Conservation (phyloP, 495 filamentous ascomycete genomes). For the Podospora pseudoanserina region DNA sequence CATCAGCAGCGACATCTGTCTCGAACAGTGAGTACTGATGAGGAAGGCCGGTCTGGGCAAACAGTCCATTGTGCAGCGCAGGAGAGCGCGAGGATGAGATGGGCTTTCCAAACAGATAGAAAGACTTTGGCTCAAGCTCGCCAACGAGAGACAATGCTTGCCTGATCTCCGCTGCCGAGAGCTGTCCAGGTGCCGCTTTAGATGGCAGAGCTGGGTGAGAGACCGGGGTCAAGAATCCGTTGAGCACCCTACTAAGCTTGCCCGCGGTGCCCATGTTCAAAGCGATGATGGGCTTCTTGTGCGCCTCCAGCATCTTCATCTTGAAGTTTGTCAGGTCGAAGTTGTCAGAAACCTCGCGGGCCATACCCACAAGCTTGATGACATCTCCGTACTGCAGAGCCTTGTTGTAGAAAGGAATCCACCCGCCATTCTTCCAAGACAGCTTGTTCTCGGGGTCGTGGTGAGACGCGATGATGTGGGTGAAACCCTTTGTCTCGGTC, state of each 20-base stretch:
- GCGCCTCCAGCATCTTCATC: slow-evolving; percentile 62
- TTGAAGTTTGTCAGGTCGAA: slow-evolving; percentile 80
- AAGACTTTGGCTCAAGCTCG: slow-evolving; percentile 69
- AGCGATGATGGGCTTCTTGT: slow-evolving; percentile 79
- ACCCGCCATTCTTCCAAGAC: slow-evolving; percentile 84
- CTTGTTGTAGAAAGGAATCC: slow-evolving; percentile 82
- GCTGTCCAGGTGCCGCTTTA: slow-evolving; percentile 91
- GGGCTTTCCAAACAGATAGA: slow-evolving; percentile 84
- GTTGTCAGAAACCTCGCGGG: slow-evolving; percentile 76
- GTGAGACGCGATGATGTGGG: slow-evolving; percentile 88
- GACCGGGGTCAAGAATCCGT: slow-evolving; percentile 92
- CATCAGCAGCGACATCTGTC: slow-evolving; percentile 61
- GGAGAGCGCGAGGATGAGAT: slow-evolving; percentile 78
- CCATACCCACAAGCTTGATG: slow-evolving; percentile 90
- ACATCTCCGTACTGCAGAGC: slow-evolving; percentile 84
- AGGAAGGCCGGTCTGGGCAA: slow-evolving; percentile 73
- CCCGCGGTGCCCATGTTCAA: slow-evolving; percentile 93
- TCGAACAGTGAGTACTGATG: slow-evolving; percentile 81
- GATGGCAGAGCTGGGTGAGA: slow-evolving; percentile 84
- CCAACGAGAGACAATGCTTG: slow-evolving; percentile 72
- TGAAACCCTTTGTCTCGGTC: slow-evolving; percentile 61
- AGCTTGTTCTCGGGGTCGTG: slow-evolving; percentile 78
- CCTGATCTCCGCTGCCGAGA: slow-evolving; percentile 87
- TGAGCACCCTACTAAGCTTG: slow-evolving; percentile 84
- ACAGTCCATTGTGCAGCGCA: slow-evolving; percentile 83